Conservation (phyloP, 1,284 basidiomycete genomes). For the Ceratobasidium sp. region DNA sequence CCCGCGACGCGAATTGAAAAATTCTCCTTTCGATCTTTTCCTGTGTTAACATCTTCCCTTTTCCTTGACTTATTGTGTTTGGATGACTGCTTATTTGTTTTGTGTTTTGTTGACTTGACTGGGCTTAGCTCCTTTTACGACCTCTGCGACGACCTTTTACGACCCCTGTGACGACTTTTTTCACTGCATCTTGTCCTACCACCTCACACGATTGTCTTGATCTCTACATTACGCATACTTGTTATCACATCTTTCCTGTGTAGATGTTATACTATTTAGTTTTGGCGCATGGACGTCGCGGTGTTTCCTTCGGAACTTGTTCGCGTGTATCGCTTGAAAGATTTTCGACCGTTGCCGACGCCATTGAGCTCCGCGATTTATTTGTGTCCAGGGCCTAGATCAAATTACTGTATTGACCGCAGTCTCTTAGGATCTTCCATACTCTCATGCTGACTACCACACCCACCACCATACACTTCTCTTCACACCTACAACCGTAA, state of each 20-base stretch:
- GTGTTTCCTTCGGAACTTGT: background rate
- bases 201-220: slow-evolving; percentile 26
- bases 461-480: background rate
- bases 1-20: background rate
- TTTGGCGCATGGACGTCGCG: background rate
- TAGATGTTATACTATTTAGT: slow-evolving; percentile 21
- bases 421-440: slow-evolving; percentile 33
- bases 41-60: slow-evolving; percentile 9
- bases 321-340: background rate
- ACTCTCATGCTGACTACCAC: background rate
- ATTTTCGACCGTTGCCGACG: slow-evolving; percentile 4
- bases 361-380: slow-evolving; percentile 7
- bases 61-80: slow-evolving; percentile 42
- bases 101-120: slow-evolving; percentile 1
- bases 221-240: slow-evolving; percentile 23
- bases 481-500: background rate
- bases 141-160: slow-evolving; percentile 50
- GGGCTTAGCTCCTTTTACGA: background rate
- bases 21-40: slow-evolving; percentile 13
- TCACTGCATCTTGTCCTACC: slow-evolving; percentile 17
- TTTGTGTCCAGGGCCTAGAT: slow-evolving; percentile 13
- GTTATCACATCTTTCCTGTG: slow-evolving; percentile 17
- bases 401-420: slow-evolving; percentile 33
- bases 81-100: slow-evolving; percentile 26
- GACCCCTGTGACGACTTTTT: slow-evolving; percentile 49